Conservation (phyloP, 1,284 basidiomycete species). For the Phlebopus sp. region DNA sequence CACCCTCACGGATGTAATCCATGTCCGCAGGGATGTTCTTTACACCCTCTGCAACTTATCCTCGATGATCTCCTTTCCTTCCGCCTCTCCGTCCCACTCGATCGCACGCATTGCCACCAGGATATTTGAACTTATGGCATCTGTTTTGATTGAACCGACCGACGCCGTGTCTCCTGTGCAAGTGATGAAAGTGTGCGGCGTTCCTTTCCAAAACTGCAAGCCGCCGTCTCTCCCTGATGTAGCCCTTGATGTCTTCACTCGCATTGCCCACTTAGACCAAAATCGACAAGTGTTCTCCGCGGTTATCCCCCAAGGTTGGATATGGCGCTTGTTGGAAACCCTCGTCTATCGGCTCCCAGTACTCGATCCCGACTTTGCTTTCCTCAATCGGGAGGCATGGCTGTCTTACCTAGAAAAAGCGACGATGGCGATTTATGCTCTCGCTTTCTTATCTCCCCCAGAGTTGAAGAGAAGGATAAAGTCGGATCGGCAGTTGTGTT, state of each 20-base stretch:
- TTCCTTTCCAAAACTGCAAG: conserved; percentile 41
- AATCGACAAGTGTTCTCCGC: conserved; percentile 76
- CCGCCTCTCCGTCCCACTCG: conserved; percentile 36
- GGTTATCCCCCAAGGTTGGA: conserved; percentile 53
- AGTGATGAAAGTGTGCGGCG: conserved; percentile 50
- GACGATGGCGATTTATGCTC: conserved; percentile 79
- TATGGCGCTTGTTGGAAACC: conserved; percentile 64
- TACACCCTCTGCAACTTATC: conserved; percentile 71
- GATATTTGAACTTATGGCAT: conserved; percentile 69
- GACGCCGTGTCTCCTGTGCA: conserved; percentile 65
- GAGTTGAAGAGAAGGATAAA: conserved; percentile 71
- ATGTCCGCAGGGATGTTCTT: conserved; percentile 77
- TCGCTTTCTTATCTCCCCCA: conserved; percentile 82
- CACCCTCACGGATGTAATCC: conserved; percentile 69
- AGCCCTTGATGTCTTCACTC: conserved; percentile 82
- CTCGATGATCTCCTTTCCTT: conserved; percentile 47
- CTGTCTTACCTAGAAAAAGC: conserved; percentile 79
- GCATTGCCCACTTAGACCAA: conserved; percentile 71
- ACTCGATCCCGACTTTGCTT: conserved; percentile 71
- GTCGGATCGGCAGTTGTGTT: conserved; percentile 52
- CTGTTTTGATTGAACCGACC: conserved; percentile 70
- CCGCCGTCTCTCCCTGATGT: conserved; percentile 68
- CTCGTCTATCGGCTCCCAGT: conserved; percentile 84
- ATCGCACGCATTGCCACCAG: conserved; percentile 47
- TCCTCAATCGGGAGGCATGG: conserved; percentile 66